Conservation (phyloP, 1,284 basidiomycete genomes). For the Malassezia obtusa region DNA sequence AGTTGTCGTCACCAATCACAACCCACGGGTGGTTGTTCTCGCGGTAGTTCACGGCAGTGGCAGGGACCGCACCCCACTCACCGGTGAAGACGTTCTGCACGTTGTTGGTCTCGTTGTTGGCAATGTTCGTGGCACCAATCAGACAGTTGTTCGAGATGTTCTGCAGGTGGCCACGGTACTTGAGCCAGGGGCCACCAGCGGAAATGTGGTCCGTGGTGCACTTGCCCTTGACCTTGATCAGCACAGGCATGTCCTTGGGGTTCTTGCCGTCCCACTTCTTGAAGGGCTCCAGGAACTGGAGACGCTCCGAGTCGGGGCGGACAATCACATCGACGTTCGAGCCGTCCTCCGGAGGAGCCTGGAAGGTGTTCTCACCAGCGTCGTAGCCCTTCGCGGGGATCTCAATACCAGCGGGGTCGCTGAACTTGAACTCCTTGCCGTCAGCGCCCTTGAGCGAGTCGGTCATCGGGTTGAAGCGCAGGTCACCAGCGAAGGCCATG, state of each 20-base stretch:
- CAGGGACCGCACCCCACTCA: constrained; percentile 74
- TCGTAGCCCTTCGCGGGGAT: constrained; percentile 92
- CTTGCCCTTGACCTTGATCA: constrained; percentile 99
- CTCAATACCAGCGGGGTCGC: constrained; percentile 75
- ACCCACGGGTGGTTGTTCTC: constrained; percentile 87
- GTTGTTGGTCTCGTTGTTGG: constrained; percentile 92
- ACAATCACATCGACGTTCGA: constrained; percentile 75
- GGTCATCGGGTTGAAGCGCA: constrained; percentile 93
- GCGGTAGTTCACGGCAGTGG: constrained; percentile 76
- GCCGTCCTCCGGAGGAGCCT: constrained; percentile 80
- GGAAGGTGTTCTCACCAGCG: constrained; percentile 93
- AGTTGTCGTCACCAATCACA: constrained; percentile 70
- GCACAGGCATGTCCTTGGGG: constrained; percentile 73
- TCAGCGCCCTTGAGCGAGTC: constrained; percentile 79
- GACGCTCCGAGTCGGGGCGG: constrained; percentile 77
- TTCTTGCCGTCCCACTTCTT: constrained; percentile 85
- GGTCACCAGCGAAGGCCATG: constrained; percentile 83
- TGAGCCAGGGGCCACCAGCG: constrained; percentile 96
- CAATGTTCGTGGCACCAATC: constrained; percentile 86
- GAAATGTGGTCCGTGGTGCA: constrained; percentile 70
- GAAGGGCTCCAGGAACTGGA: constrained; percentile 89
- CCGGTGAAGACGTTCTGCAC: constrained; percentile 80
- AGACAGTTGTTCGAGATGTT: constrained; percentile 98
- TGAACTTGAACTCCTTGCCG: constrained; percentile 96
- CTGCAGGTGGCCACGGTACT: constrained; percentile 96